Evolutionary conservation across 2,329 filamentous ascomycete genomes (phyloP), one percentile per base, ranked within the genome.

Genomic region (Ascochyta rabiei): DNA sequence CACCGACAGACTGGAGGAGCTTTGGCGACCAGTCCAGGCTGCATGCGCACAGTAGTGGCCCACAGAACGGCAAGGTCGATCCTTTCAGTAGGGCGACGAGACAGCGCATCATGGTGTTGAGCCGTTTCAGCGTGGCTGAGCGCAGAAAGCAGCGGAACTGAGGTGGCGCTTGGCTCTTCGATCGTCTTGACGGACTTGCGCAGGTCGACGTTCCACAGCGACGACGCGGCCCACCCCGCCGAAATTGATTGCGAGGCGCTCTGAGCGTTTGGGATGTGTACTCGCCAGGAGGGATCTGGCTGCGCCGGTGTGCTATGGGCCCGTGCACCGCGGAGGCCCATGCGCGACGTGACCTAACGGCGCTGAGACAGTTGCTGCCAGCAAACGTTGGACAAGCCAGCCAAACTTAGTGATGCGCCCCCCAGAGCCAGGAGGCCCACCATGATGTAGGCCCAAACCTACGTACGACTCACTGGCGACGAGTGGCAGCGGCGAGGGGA

Each of bases 51-150:
- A 39, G 37, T 49, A 47, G 52, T 34, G 52, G 46, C 52, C 52
- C 52, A 41, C 52, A 55, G 38, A 55, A 46, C 16, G 46, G 46
- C 52, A 55, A 55, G 52, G 52, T 46, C 46, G 52, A 55, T 55
- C 52, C 46, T 43, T 34, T 47, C 50, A n/a, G 23, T 50, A 35
- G 43, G 52, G 52, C 46, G 42, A 50, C 37, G 31, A 55, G 30
- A 33, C 52, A 55, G 46, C 44, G 56, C 53, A 60, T 63, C 56
- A 61, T 70, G 67, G 68, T 71, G 68, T 70, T 70, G 68, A 70
- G 61, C 39, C 30, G 68, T 70, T 71, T 70, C 68, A 69, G 62
- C 59, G 60, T 62, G 63, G 60, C 48, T 43, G 40, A 44, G 50
- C 47, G 47, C 58, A 57, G 48, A 37, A 53, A 48, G 53, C 54